Evolutionary conservation across 345 rosid genomes (phyloP), one percentile per base, ranked within the genome.

Genomic region (Citrus mangshanensis): DNA sequence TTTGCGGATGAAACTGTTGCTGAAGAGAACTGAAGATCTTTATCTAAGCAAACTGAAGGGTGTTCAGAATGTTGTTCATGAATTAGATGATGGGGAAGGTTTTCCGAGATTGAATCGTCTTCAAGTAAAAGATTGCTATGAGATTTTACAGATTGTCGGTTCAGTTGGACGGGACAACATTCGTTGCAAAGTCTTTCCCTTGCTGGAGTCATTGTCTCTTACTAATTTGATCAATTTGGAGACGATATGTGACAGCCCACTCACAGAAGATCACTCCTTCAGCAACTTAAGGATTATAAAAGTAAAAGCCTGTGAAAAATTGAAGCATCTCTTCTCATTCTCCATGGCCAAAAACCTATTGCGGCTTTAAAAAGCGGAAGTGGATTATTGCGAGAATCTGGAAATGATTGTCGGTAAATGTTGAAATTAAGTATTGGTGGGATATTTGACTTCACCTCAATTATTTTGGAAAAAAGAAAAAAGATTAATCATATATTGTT

Each of bases 31-130:
- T 25, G 81, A 78, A 46, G 34, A 79, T 55, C 35, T 84, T n/a
- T 12, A 63, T 69, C 72, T 84, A 9, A 51, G 25, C 40, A 74
- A 32, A 1, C 28, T 71, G 35, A 64, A 54, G 73, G 5, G 37
- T 27, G 1, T 35, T 34, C 35, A 5, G 6, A 34, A 34, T 35
- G 38, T 35, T 35, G 1, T 35, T 35, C 38, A 6, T 35, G 38
- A 64, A 16, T 16, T 32, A 28, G 30, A 25, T 2, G 25, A 38
- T 22, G 14, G 27, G 10, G 51, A 78, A 38, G 84, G 78, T 32
- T 75, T 84, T 68, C 74, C 59, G 2, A 40, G 4, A 7, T 34
- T 81, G 77, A 81, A 76, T 63, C 77, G 58, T 55, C 82, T 82
- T 2, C 71, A 21, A 6, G 51, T 38, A 38, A 1, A 78, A 55